Evolutionary conservation across 306 rosid species (phyloP), one percentile per base, ranked within the genome.

Genomic region (Gillenia trifoliata): DNA sequence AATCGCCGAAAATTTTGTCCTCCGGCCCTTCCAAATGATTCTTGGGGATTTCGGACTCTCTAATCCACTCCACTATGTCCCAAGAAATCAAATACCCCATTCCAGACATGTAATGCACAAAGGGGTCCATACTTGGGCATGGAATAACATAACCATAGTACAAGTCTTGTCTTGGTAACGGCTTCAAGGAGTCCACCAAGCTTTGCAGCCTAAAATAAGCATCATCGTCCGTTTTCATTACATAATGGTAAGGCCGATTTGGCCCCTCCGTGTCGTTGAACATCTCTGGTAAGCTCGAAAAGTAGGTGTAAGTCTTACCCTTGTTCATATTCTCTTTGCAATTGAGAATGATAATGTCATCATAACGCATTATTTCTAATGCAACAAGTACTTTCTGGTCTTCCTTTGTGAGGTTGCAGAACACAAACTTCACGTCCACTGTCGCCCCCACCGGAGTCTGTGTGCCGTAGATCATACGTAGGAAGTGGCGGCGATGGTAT

Each of bases 251-350:
- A 0, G 98, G 98, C 25, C 96, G 98, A 77, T 80, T 28, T 1
- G 81, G 75, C 4, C 34, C 74, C 20, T 73, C 16, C 15, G 83
- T 73, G 54, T 83, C 87, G 50, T 85, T 85, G 81, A 90, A 78
- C 6, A 94, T 83, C 41, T 86, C 93, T 0, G 97, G 97, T 36
- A 92, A 64, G 69, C 88, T 88, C 12, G 89, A 86, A 85, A 92
- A 94, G 87, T 83, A 91, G 5, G 95, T 82, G 20, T 88, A 84
- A 20, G 99, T 94, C 72, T 94, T 94, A 1, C 99, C 99, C 16
- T 87, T 87, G 89, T 94, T 90, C 99, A 94, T 94, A 71, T 94
- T 94, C 60, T 94, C 99, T 1, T 85, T 78, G 88, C 99, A 94
- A 73, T 94, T 72, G 33, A 94, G 95, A 83, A 94, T 90, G 3